phyloP scores from a whole-genome alignment of 1,284 basidiomycete genomes.

The Ustilago esculenta region DNA sequence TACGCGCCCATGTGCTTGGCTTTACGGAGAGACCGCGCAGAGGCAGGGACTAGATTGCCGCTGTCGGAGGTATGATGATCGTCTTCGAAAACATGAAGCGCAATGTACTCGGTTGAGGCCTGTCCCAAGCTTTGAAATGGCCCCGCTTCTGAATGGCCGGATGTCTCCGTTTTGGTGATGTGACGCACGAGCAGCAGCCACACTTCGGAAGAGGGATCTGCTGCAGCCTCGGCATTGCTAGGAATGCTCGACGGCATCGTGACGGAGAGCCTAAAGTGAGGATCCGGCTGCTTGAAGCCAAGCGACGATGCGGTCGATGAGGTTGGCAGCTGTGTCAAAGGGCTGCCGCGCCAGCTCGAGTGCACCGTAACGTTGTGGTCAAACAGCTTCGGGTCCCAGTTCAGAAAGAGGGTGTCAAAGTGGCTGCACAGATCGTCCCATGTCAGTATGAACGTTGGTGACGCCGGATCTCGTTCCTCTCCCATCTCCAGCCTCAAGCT shows the following conservation, averaged over 20 bases:
- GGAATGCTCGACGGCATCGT: background rate
- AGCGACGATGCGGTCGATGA: background rate
- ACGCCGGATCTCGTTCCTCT: background rate
- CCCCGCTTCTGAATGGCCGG: background rate
- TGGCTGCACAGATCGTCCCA: conserved; percentile 80
- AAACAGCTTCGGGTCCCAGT: conserved; percentile 83
- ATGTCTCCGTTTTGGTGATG: conserved; percentile 67
- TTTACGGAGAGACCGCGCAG: conserved; percentile 11
- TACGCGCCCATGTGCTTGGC: conserved; percentile 72
- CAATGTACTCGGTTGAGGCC: conserved; percentile 74
- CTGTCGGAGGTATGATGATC: conserved; percentile 25
- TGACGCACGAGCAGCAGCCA: conserved; percentile 87
- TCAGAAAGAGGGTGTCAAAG: conserved; percentile 85
- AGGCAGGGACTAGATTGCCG: background rate
- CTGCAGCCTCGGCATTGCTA: background rate
- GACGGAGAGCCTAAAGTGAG: conserved; percentile 36
- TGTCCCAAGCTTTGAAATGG: conserved; percentile 21
- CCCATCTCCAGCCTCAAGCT: background rate
- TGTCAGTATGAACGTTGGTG: conserved; percentile 52
- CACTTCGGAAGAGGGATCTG: conserved; percentile 68
- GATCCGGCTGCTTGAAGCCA: conserved; percentile 34
- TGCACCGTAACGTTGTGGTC: conserved; percentile 73
- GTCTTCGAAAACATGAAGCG: conserved; percentile 72
- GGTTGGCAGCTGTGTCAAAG: background rate
- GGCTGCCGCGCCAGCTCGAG: conserved; percentile 71